phyloP scores from a whole-genome alignment of 495 filamentous ascomycete genomes.

The Massariosphaeria phaeospora region DNA sequence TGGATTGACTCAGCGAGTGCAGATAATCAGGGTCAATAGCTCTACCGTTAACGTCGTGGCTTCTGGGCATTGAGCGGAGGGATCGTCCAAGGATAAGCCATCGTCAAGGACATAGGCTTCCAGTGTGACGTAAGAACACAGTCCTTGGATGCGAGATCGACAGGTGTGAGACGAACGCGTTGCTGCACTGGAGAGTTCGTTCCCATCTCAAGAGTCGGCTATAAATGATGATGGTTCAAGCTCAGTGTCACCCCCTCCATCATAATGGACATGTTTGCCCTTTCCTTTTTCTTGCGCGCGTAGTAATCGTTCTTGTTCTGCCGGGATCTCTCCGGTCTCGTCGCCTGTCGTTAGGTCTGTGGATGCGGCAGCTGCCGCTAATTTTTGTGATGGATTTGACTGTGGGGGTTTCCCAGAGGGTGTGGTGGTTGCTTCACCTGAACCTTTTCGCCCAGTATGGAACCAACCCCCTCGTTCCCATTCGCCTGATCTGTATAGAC shows the following conservation, averaged over 20 bases:
- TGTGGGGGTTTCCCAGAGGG: constrained; percentile 7
- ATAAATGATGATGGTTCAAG: neutral
- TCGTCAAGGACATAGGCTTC: too few species aligned
- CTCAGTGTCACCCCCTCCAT: neutral
- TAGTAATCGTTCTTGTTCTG: constrained; percentile 14
- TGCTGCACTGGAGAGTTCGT: too few species aligned
- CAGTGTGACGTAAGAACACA: too few species aligned
- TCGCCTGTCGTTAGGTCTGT: constrained; percentile 8
- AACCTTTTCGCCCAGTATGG: constrained; percentile 14
- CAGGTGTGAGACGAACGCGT: too few species aligned
- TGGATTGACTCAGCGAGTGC: too few species aligned
- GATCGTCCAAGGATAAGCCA: too few species aligned
- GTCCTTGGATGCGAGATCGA: too few species aligned
- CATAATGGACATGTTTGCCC: constrained; percentile 19
- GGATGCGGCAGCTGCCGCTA: neutral
- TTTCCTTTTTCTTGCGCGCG: constrained; percentile 9
- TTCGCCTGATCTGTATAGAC: constrained; percentile 37
- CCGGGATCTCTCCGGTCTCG: constrained; percentile 9
- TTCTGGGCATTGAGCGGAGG: too few species aligned
- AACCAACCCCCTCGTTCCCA: constrained; percentile 46
- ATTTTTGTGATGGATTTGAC: neutral
- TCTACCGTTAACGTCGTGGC: too few species aligned
- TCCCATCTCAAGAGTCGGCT: neutral
- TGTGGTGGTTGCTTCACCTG: neutral
- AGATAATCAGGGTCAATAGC: too few species aligned